Evolutionary conservation across 2,329 filamentous ascomycete species (phyloP), one percentile per base, ranked within the genome.

Genomic region (Knoxdaviesia proteae): DNA sequence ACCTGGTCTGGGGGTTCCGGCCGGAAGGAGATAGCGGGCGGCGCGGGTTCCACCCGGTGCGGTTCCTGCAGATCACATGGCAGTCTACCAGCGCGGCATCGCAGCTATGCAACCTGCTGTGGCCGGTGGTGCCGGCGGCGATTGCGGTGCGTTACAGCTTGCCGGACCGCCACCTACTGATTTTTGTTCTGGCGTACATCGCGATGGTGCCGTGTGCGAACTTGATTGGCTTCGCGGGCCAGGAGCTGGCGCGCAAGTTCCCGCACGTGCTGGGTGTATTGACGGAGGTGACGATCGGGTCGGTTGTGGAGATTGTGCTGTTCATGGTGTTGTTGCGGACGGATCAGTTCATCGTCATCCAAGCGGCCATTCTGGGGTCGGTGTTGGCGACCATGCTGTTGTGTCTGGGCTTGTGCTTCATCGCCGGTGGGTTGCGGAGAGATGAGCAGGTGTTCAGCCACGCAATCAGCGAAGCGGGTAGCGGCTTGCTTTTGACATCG

Each of bases 341-440:
- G 2, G 49, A 64, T 42, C 58, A 63, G 56, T 76, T 79, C 46
- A 65, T 69, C n/a, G 80, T 90, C 50, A 83, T 92, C 50, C 74
- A 84, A 53, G 82, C 82, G 42, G 84, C 84, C 31, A 87, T 92
- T 44, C 61, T 92, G 0, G 84, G 84, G 34, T 88, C 82, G 0
- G 80, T 92, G 38, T 58, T 93, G 34, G 83, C 84, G 8, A 92
- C 84, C 33, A 70, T 90, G 60, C 61, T 92, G 38, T 65, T 92
- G 1, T 92, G 84, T 50, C 60, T 92, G 31, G 84, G 84, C 0
- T 53, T 78, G 42, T 90, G 83, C 56, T 92, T 93, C 62, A 74
- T 88, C 47, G 69, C 76, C 29, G 82, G 82, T 36, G 84, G 84
- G 6, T 49, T 88, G 34, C 64, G 66, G 43, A 71, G 77, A 33